Evolutionary conservation across 331 rosid genomes (phyloP).

Genomic region (Malus hybrid): DNA sequence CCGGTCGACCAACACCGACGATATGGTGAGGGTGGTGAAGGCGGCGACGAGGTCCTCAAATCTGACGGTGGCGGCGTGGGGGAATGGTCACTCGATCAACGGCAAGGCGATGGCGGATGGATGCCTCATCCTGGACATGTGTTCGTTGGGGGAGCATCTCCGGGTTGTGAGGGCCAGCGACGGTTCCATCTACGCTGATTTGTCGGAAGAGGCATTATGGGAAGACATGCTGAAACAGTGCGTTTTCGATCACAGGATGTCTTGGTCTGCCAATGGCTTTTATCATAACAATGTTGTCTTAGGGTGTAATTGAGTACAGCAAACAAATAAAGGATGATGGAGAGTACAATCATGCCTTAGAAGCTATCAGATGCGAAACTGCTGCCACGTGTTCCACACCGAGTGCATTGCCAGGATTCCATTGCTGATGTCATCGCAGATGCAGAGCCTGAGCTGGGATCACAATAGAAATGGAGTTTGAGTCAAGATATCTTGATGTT

Average conservation of each 20-base stretch:
- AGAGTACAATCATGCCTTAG: conserved; percentile 59
- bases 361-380: conserved; percentile 87
- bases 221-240: conserved; percentile 65
- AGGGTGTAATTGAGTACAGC: conserved; percentile 67
- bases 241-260: conserved; percentile 29
- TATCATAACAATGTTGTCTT: conserved; percentile 66
- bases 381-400: not conserved
- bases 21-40: conserved; percentile 34
- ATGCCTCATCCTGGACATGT: conserved; percentile 76
- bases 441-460: no score
- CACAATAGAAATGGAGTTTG: no score
- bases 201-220: conserved; percentile 94
- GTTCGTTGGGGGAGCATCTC: conserved; percentile 38
- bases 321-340: conserved; percentile 37
- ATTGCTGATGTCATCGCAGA: no score
- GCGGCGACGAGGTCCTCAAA: conserved; percentile 29
- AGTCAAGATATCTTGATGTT: no score
- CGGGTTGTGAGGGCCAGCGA: conserved; percentile 1
- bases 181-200: conserved; percentile 40
- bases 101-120: conserved; percentile 83
- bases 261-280: conserved; percentile 82
- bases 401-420: no score
- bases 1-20: conserved; percentile 30
- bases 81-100: conserved; percentile 89
- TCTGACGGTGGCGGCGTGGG: conserved; percentile 76